These are phyloP conservation scores for Scorias spongiosa DNA, from an alignment of 2,329 filamentous ascomycete genomes.

Conservation along the genomic window DNA sequence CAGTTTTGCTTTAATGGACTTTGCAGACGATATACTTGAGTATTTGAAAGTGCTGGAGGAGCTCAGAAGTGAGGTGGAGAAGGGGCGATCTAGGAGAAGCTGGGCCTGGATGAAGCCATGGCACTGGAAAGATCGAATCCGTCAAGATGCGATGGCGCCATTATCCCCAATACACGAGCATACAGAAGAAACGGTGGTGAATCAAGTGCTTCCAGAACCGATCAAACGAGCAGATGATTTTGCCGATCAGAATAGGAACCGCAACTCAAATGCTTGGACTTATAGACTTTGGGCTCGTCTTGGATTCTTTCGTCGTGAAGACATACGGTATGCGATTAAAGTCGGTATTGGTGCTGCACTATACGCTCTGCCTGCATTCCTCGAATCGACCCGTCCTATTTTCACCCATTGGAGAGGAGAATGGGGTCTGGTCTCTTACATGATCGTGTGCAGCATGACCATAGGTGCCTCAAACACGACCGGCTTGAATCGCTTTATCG, in stretches of 20 bases:
- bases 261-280: conserved; percentile 14
- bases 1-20: conserved; percentile 77
- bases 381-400: conserved; percentile 58
- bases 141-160: conserved; percentile 3
- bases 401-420: conserved; percentile 87
- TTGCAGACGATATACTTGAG: conserved; percentile 74
- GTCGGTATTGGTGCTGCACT: conserved; percentile 80
- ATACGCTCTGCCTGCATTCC: conserved; percentile 79
- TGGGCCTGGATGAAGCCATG: conserved; percentile 87
- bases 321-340: conserved; percentile 72
- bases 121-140: conserved; percentile 22
- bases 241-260: conserved; percentile 12
- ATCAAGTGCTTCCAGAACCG: conserved; percentile 13
- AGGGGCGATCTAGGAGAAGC: conserved; percentile 44
- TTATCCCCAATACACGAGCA: conserved; percentile 9
- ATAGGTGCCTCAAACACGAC: conserved; percentile 93
- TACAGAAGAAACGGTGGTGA: conserved; percentile 10
- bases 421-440: conserved; percentile 92
- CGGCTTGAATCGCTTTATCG: conserved; percentile 69
- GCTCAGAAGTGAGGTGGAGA: conserved; percentile 52
- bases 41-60: conserved; percentile 78
- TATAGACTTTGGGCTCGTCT: conserved; percentile 42
- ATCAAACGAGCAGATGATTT: conserved; percentile 18
- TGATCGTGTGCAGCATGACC: conserved; percentile 97
- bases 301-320: conserved; percentile 45